Evolutionary conservation across 1,284 basidiomycete genomes (phyloP), one percentile per base, ranked within the genome.

Genomic region (Fomitopsis palustris): DNA sequence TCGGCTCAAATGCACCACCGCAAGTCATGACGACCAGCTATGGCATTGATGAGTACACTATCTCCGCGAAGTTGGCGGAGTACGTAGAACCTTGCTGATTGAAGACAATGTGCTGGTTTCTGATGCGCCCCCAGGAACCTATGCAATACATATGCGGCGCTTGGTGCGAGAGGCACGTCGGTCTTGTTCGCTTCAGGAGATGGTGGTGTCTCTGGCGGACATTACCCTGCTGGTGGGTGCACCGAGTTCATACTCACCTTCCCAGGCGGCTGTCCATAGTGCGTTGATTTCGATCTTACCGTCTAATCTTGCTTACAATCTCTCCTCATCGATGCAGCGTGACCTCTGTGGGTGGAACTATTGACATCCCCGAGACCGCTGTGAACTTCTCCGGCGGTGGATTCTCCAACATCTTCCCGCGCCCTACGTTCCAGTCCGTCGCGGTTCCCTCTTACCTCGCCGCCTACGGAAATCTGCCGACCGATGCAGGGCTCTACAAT

Each of bases 181-280:
- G 74, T 85, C 31, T 74, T 90, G 65, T 88, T 86, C 74, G 82
- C 84, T 25, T 84, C 82, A 57, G 88, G 88, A 56, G 87, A 86
- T 65, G 71, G 66, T 56, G 87, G 87, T 58, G 66, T 90, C 35
- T 87, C 86, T 29, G 81, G 75, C 19, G 83, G 83, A 16, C 72
- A 88, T 27, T 49, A 49, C 27, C 45, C 45, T 60, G 81, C 81
- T 17, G 82, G 74, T 16, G 79, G 78, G 39, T 77, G 62, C 45
- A 67, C 67, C 19, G 66, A 75, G 17, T 91, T 90, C 81, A 78
- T 85, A 59, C 87, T 88, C 21, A 75, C 69, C 0, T 90, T 91
- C 79, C 88, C 88, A 14, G 84, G 87, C 42, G 80, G 81, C 9
- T 81, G 85, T 81, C 74, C 70, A 71, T 78, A 64, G 64, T 81